Conservation (phyloP, 2,329 filamentous ascomycete genomes). For the Verticillium albo-atrum region DNA sequence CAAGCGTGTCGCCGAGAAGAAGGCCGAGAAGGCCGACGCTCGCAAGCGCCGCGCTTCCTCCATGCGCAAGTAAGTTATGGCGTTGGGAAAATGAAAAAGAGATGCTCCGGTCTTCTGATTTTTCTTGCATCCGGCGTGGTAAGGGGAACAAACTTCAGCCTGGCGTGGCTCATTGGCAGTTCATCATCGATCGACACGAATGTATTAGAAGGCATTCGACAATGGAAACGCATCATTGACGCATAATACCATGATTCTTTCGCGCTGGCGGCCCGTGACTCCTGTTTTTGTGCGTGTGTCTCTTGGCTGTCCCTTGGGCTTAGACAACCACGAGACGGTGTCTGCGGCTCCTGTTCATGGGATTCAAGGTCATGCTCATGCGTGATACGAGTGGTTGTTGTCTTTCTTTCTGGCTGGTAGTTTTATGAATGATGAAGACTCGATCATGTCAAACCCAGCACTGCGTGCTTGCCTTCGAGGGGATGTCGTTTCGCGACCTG, state of each 20-base stretch:
- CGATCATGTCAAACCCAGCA: background rate
- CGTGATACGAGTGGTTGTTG: background rate
- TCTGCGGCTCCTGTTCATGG: background rate
- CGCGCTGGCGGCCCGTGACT: background rate
- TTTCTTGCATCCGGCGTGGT: constrained; percentile 36
- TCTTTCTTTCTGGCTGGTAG: background rate
- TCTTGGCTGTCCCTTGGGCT: background rate
- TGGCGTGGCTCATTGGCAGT: constrained; percentile 1
- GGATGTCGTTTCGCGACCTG: too few relatives aligned
- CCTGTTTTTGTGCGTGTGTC: background rate
- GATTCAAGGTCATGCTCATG: background rate
- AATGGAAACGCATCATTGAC: constrained; percentile 24
- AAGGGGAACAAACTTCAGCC: constrained; percentile 14
- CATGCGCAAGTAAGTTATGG: constrained; percentile 73
- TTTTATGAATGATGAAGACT: background rate
- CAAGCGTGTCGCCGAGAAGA: constrained; percentile 96
- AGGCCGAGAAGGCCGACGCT: constrained; percentile 86
- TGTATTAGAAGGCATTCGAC: constrained; percentile 33
- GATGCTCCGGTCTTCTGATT: constrained; percentile 30
- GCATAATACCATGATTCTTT: constrained; percentile 1
- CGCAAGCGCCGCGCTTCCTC: constrained; percentile 97
- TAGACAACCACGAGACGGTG: background rate
- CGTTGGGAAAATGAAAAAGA: constrained; percentile 6
- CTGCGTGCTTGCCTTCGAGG: background rate
- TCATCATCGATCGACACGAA: constrained; percentile 13